A percentile compares a stretch with the other conserved stretches of the same genome.
Conservation (phyloP, 2,329 filamentous ascomycete species). For the Periconia sp. region DNA sequence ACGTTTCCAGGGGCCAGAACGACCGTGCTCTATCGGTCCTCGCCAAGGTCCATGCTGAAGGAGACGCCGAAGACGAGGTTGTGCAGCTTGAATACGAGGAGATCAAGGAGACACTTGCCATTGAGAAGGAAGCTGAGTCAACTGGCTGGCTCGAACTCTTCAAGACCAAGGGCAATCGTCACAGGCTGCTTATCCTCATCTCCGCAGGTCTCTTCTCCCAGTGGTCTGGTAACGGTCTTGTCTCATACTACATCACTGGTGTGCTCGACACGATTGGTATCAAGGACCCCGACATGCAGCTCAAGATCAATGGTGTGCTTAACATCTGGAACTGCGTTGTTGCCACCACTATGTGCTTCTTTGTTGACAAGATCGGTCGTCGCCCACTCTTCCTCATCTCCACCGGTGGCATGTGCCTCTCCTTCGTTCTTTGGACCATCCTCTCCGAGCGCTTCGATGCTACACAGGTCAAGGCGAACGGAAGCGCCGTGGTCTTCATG, state of each 20-base stretch:
- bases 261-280: conserved; percentile 45
- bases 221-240: conserved; percentile 43
- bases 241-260: conserved; percentile 51
- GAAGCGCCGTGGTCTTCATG: conserved; percentile 36
- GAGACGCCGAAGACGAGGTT: conserved; percentile 47
- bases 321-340: conserved; percentile 67
- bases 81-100: conserved; percentile 58
- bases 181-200: conserved; percentile 60
- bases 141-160: conserved; percentile 53
- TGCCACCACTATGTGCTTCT: conserved; percentile 48
- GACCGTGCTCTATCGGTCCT: conserved; percentile 65
- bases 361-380: conserved; percentile 34
- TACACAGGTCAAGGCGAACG: conserved; percentile 25
- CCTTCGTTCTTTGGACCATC: conserved; percentile 51
- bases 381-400: conserved; percentile 28
- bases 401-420: conserved; percentile 45
- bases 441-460: conserved; percentile 16
- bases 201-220: conserved; percentile 63
- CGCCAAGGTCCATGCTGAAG: conserved; percentile 67
- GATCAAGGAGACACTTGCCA: conserved; percentile 55
- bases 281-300: conserved; percentile 40
- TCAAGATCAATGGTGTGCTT: conserved; percentile 54
- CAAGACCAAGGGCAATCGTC: conserved; percentile 59
- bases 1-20: conserved; percentile 65
- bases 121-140: conserved; percentile 56